Evolutionary conservation across 306 rosid species (phyloP).

Genomic region (Ochetophila trinervis): DNA sequence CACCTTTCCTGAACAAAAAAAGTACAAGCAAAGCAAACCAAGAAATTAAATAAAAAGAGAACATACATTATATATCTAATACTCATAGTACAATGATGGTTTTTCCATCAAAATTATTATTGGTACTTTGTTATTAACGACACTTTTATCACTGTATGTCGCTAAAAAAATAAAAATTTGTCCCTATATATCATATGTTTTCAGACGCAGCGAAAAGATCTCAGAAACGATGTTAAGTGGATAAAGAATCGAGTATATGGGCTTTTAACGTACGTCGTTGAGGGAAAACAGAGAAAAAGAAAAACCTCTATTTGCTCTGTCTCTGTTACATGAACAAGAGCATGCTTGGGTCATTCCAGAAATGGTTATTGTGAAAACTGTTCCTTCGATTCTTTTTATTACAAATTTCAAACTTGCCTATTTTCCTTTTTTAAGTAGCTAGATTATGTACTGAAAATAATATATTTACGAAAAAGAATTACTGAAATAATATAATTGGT

Average conservation of each 20-base stretch:
- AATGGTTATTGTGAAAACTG: constrained; percentile 18
- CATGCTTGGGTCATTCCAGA: constrained; percentile 16
- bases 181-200: constrained; percentile 2
- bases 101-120: too few species aligned
- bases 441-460: too few species aligned
- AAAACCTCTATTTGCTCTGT: constrained; percentile 8
- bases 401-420: too few species aligned
- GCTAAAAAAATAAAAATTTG: too few species aligned
- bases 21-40: constrained; percentile 41
- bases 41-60: constrained; percentile 10
- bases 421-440: too few species aligned
- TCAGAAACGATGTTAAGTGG: constrained; percentile 19
- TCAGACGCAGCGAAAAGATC: constrained; percentile 7
- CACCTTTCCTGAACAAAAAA: constrained; percentile 41
- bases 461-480: too few species aligned
- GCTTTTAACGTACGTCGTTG: constrained; percentile 35
- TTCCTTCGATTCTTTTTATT: constrained; percentile 1
- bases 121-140: too few species aligned
- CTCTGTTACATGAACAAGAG: constrained; percentile 12
- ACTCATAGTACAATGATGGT: too few species aligned
- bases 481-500: too few species aligned
- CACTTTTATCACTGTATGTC: too few species aligned
- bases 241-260: constrained; percentile 43
- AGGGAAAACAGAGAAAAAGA: constrained; percentile 29
- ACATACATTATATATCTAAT: too few species aligned